Evolutionary conservation across 768 basidiomycete species (phyloP).

Genomic region (Suillus clintonianus): DNA sequence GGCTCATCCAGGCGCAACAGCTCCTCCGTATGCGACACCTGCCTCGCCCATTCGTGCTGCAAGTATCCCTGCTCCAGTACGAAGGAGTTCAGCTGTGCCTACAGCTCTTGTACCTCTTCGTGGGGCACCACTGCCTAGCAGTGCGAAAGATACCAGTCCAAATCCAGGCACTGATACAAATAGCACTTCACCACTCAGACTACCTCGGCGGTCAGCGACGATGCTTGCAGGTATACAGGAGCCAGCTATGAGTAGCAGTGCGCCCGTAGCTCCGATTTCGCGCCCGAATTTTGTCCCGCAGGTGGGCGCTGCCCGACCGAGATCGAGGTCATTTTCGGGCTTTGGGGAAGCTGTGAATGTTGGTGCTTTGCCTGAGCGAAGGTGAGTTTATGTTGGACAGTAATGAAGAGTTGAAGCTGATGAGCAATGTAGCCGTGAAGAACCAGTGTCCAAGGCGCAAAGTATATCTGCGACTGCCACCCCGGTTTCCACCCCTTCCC

Average conservation of each 20-base stretch:
- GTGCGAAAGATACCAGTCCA: not conserved
- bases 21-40: not conserved
- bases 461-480: not conserved
- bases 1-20: not conserved
- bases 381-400: constrained; percentile 15
- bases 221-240: not conserved
- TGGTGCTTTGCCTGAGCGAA: constrained; percentile 7
- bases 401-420: constrained; percentile 9
- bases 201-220: constrained; percentile 22
- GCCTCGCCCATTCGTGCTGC: constrained; percentile 26
- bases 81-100: constrained; percentile 11
- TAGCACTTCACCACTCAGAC: constrained; percentile 3
- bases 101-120: not conserved
- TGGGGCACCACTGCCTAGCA: not conserved
- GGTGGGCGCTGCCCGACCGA: constrained; percentile 47
- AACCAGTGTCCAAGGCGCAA: constrained; percentile 15
- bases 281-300: constrained; percentile 68
- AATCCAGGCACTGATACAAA: not conserved
- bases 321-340: constrained; percentile 77
- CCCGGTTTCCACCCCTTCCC: not conserved
- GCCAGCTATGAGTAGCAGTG: not conserved
- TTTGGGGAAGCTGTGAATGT: constrained; percentile 45
- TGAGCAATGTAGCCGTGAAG: constrained; percentile 21
- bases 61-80: constrained; percentile 33
- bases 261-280: constrained; percentile 37